Evolutionary conservation across 2,329 filamentous ascomycete species (phyloP).

Genomic region (Bretziella fagacearum): DNA sequence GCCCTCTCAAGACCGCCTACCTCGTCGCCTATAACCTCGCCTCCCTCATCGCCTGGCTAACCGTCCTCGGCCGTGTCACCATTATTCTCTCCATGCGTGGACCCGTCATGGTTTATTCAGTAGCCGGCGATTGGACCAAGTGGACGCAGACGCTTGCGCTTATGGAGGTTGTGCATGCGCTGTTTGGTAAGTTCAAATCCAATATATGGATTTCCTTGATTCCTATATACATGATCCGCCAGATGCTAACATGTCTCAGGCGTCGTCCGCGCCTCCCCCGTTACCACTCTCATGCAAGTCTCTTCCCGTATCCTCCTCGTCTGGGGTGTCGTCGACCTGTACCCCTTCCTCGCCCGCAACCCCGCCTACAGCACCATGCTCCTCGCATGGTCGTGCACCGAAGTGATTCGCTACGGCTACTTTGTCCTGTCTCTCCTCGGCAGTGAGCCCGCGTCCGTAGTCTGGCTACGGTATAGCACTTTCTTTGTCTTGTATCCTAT

Average conservation of each 20-base stretch:
- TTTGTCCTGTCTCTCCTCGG: conserved; percentile 59
- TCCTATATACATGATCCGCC: not conserved
- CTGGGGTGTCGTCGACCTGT: conserved; percentile 64
- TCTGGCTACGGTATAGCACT: conserved; percentile 78
- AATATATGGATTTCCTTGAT: not conserved
- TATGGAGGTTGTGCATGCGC: conserved; percentile 69
- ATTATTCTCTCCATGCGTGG: conserved; percentile 35
- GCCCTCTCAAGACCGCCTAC: conserved; percentile 42
- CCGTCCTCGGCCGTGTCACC: conserved; percentile 53
- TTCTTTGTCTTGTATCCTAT: conserved; percentile 88
- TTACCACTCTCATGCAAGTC: conserved; percentile 84
- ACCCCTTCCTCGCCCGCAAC: conserved; percentile 46
- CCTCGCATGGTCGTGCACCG: conserved; percentile 73
- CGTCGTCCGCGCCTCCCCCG: conserved; percentile 66
- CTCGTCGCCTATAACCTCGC: conserved; percentile 72
- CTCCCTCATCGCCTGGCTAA: conserved; percentile 61
- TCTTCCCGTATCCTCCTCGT: conserved; percentile 73
- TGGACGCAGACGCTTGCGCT: conserved; percentile 71
- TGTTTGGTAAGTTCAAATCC: conserved; percentile 40
- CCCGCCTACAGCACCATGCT: conserved; percentile 62
- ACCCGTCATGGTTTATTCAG: conserved; percentile 41
- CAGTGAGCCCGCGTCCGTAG: conserved; percentile 45
- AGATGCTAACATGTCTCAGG: conserved; percentile 32
- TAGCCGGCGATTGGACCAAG: conserved; percentile 50
- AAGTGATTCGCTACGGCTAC: conserved; percentile 85